phyloP scores from a whole-genome alignment of 257 asterid species.

The Thymus quinquecostatus region DNA sequence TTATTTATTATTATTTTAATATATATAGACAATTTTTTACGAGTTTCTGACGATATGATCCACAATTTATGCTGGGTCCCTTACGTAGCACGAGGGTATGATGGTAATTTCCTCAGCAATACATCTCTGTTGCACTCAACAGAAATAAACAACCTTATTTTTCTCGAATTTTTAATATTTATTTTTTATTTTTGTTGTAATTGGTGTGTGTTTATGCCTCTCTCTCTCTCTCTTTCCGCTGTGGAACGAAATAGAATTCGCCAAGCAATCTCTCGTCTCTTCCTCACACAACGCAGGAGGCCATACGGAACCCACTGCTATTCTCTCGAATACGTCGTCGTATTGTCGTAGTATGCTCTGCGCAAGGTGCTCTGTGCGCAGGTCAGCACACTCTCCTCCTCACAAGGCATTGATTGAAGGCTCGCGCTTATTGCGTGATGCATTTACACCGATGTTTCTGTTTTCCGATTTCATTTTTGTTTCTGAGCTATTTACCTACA shows the following conservation, averaged over 20 bases:
- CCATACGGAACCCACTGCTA: neutral
- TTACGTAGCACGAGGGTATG: neutral
- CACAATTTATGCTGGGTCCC: neutral
- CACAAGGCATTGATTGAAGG: neutral
- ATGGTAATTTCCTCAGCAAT: neutral
- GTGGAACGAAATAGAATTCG: slow-evolving; percentile 26
- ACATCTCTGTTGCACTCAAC: neutral
- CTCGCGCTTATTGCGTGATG: slow-evolving; percentile 15
- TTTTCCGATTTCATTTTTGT: neutral
- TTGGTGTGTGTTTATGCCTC: neutral
- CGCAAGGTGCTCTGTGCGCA: neutral
- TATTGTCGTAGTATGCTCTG: slow-evolving; percentile 24
- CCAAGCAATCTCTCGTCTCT: slow-evolving; percentile 20
- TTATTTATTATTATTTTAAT: too few relatives aligned
- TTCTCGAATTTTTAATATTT: neutral
- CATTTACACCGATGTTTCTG: neutral
- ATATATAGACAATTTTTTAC: neutral
- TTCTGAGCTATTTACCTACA: neutral
- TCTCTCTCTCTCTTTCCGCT: neutral
- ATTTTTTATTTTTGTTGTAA: neutral
- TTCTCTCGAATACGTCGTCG: slow-evolving; percentile 7
- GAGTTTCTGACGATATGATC: neutral
- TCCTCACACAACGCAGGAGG: neutral
- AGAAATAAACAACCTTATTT: neutral
- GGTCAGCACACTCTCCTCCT: slow-evolving; percentile 27